Percentiles rank a stretch among this genome's conserved stretches.
Conservation (phyloP, 1,284 basidiomycete genomes). For the Puccinia hordei region DNA sequence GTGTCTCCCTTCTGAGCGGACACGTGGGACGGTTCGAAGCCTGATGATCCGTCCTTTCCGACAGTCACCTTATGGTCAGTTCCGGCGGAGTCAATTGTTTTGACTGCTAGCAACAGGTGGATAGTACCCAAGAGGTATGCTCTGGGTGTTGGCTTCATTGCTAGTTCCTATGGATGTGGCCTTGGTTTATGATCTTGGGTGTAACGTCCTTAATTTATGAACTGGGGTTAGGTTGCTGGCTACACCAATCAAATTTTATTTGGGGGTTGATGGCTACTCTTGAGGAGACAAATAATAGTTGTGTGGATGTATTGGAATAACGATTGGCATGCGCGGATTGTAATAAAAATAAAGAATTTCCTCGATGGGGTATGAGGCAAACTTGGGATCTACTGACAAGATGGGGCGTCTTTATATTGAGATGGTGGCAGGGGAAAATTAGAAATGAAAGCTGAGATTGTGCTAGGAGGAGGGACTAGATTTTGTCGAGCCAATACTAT, state of each 20-base stretch:
- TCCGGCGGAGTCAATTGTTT: neutral
- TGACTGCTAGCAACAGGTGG: neutral
- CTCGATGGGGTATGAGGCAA: neutral
- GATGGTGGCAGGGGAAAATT: neutral
- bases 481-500: neutral
- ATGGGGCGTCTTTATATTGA: neutral
- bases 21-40: slow-evolving; percentile 29
- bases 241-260: neutral
- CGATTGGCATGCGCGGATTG: slow-evolving; percentile 1
- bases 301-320: neutral
- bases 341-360: neutral
- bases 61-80: slow-evolving; percentile 36
- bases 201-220: neutral
- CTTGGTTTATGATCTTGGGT: neutral
- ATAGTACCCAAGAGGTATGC: neutral
- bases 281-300: neutral
- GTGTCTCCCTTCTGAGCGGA: slow-evolving; percentile 46
- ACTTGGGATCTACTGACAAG: neutral
- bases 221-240: neutral
- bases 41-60: slow-evolving; percentile 12
- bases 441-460: no score
- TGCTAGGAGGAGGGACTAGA: neutral
- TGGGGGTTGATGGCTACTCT: neutral
- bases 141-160: slow-evolving; percentile 2
- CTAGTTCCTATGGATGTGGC: neutral